Evolutionary conservation across 495 filamentous ascomycete species (phyloP), one percentile per base, ranked within the genome.

Genomic region (Chaetomidium leptoderma): DNA sequence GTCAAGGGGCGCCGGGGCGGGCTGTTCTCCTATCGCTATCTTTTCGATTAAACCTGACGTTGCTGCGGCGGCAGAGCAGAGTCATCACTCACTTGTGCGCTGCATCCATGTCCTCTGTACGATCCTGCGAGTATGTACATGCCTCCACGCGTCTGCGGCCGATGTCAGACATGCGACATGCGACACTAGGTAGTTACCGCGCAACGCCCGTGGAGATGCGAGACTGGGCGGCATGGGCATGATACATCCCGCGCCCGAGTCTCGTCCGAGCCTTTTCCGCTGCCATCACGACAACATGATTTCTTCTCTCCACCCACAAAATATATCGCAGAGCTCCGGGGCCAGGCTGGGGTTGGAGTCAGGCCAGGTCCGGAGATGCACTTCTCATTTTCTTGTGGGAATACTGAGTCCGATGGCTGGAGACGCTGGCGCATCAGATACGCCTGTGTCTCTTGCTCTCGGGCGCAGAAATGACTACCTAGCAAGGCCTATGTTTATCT

Each of bases 171-270:
- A 32, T 51, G 48, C 48, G 33, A 51, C 45, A n/a, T 19, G 8
- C 24, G 44, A 19, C 3, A 19, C 37, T 1, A 42, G n/a, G n/a
- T n/a, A n/a, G n/a, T n/a, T n/a, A n/a, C 32, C 39, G 17, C 2
- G 6, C 44, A n/a, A n/a, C n/a, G n/a, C 24, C 56, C 56, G 56
- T 58, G 46, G 56, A 58, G 29, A 58, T 58, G 56, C 39, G 24
- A 58, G 35, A 29, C 46, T 30, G 48, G 23, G 2, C n/a, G n/a
- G n/a, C n/a, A n/a, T n/a, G n/a, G n/a, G 16, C 14, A n/a, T n/a
- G n/a, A n/a, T n/a, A 1, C 55, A 57, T 57, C 55, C 55, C 55
- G 36, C 55, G 55, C 45, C 11, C 16, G n/a, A 35, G 27, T 30
- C 49, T 23, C 17, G 39, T 14, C 50, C 19, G 4, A 16, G 10